Evolutionary conservation across 1,139 yeast species (phyloP).

Genomic region (Taphrina wiesneri): DNA sequence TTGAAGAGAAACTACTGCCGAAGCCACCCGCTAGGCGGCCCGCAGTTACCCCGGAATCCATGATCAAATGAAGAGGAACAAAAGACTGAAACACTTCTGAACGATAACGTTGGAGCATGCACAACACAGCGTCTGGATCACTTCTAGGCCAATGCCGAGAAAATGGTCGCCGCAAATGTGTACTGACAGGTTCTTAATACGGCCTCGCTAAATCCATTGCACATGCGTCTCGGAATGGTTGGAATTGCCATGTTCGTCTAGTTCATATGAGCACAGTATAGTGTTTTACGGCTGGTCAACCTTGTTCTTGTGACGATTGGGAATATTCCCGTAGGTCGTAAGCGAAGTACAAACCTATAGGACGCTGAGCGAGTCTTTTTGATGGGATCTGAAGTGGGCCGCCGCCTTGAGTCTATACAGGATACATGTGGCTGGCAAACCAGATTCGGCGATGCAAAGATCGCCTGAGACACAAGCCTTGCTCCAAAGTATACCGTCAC

Average conservation of each 20-base stretch:
- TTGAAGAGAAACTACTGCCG: neutral
- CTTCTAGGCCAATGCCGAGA: too few species aligned
- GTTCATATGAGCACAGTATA: neutral
- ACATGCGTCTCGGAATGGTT: neutral
- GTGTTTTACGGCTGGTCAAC: neutral
- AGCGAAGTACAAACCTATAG: neutral
- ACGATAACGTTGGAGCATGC: neutral
- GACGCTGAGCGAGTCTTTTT: neutral
- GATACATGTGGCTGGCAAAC: constrained; percentile 9
- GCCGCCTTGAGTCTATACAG: neutral
- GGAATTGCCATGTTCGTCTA: neutral
- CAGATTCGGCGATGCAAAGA: constrained; percentile 13
- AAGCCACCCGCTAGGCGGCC: neutral
- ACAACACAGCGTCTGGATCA: too few species aligned
- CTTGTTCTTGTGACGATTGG: neutral
- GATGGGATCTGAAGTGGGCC: neutral
- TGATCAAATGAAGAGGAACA: neutral
- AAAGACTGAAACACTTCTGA: neutral
- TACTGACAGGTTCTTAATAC: neutral
- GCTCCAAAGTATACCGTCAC: neutral
- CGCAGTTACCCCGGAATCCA: too few species aligned
- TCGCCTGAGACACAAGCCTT: constrained; percentile 9
- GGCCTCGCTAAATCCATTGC: neutral
- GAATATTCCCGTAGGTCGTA: neutral
- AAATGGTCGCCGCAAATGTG: too few species aligned